Base-by-base conservation (phyloP, 2,329 filamentous ascomycete species). In the Epichloe amarillans region DNA sequence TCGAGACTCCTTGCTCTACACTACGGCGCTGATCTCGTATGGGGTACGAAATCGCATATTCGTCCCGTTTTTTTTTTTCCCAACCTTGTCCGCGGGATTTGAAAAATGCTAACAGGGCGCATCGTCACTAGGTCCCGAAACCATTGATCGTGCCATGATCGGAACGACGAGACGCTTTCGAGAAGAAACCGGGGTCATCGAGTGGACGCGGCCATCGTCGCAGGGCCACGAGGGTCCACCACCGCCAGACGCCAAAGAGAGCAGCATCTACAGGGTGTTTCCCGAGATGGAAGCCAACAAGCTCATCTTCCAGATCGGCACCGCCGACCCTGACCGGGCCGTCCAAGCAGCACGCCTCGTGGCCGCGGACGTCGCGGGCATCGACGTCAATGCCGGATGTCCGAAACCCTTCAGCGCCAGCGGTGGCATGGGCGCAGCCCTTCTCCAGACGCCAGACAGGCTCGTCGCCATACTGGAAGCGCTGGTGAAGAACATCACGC, bases 361-460 rank as follows among this genome's bases (percentile, higher is more conserved):
- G 19, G 93, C 90, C 0, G 77, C 72, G 12, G 88, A 97, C 67
- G 93, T 98, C 3, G 83, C 84, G 0, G 93, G 93, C 53, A 96
- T 98, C 59, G 93, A 97, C 65, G 85, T 98, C 55, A 98, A 98
- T 66, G 89, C 93, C 0, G 93, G 93, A n/a, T 98, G 93, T 64
- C 93, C 93, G 0, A 98, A 98, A 68, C 87, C 91, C 0, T 98
- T 98, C 68, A 95, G 87, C 62, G 95, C 91, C 2, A 79, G 79
- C 55, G 89, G 89, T 53, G 93, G 93, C 46, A 98, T 98, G 93
- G 93, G 93, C 46, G 93, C 93, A 0, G 91, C 90, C 1, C 76
- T 98, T 19, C 77, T 98, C 15, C 80, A 80, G 58, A 91, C 85
- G 0, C 91, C 93, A 0, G 90, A 97, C 56, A 82, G 79, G 60